Evolutionary conservation across 2,329 filamentous ascomycete genomes (phyloP).

Genomic region (Capronia epimyces): DNA sequence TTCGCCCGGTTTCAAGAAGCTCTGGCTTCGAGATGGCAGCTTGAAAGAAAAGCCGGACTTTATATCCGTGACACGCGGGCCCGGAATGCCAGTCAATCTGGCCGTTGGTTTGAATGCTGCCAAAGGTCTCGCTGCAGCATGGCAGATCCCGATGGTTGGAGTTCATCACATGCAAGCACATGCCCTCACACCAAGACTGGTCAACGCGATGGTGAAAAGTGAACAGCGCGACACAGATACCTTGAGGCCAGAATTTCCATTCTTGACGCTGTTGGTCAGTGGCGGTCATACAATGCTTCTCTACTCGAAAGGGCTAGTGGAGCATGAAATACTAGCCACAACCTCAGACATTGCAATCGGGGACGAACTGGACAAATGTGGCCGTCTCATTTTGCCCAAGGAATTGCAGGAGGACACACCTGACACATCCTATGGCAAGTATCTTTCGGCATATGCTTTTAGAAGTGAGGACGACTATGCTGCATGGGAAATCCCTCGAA

Average conservation of each 20-base stretch:
- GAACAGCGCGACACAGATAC: slow-evolving; percentile 6
- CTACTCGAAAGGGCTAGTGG: slow-evolving; percentile 60
- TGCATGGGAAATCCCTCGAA: slow-evolving; percentile 49
- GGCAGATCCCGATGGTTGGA: slow-evolving; percentile 74
- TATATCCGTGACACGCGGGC: slow-evolving; percentile 82
- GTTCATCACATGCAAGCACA: slow-evolving; percentile 99
- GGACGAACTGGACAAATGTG: slow-evolving; percentile 82
- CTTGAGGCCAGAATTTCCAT: slow-evolving; percentile 62
- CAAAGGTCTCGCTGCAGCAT: slow-evolving; percentile 80
- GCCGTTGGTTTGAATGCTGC: slow-evolving; percentile 73
- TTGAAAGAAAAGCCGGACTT: slow-evolving; percentile 63
- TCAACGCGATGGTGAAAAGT: slow-evolving; percentile 51
- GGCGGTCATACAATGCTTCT: slow-evolving; percentile 89
- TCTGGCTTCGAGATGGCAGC: slow-evolving; percentile 25
- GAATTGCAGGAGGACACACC: slow-evolving; percentile 50
- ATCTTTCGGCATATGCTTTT: slow-evolving; percentile 77
- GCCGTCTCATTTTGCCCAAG: slow-evolving; percentile 66
- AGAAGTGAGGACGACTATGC: slow-evolving; percentile 40
- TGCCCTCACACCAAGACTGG: slow-evolving; percentile 77
- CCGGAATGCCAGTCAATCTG: slow-evolving; percentile 78
- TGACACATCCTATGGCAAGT: slow-evolving; percentile 71
- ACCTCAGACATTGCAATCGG: slow-evolving; percentile 82
- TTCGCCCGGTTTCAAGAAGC: slow-evolving; percentile 1
- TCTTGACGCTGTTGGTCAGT: slow-evolving; percentile 81
- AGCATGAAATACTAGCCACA: slow-evolving; percentile 67